Evolutionary conservation across 2,329 filamentous ascomycete genomes (phyloP), one percentile per base, ranked within the genome.

Genomic region (Cladophialophora immunda): DNA sequence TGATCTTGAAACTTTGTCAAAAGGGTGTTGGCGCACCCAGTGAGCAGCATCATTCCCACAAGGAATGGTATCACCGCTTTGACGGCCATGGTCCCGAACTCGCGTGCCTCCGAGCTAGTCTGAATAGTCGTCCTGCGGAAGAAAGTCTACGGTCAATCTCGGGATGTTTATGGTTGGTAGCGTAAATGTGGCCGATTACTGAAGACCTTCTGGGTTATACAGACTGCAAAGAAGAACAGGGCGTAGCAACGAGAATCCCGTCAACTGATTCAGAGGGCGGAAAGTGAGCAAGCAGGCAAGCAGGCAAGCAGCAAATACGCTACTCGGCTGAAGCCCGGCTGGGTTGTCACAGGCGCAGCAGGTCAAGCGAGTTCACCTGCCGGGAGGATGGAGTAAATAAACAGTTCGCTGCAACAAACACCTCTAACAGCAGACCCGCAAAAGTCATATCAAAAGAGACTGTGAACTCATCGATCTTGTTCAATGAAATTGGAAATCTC

Each of bases 1-100:
- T 97, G 97, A 78, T 99, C 95, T 92, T 82, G 67, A 47, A 94
- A 97, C 78, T 99, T 99, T 73, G 94, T 97, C 75, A 99, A 85
- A 68, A 99, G 87, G 1, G 95, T 99, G 79, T 99, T 99, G 85
- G 93, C 97, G 69, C 97, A 93, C 70, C 94, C 94, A 27, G 94
- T 97, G 77, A 97, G 82, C 76, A 98, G 85, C 94, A 98, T 98
- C 92, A 97, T 96, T 74, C 86, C 90, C 79, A 98, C 93, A 70
- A 98, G 85, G 76, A 97, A 86, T 41, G 93, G 93, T 67, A 98
- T 87, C 63, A 93, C 77, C 41, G 87, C 87, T 78, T 87, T 88
- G 72, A 86, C 84, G 73, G 90, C 86, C 92, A 97, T 96, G 53
- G 32, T 63, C 56, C 25, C n/a, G 38, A 19, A 53, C 32, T 55